Evolutionary conservation across 495 filamentous ascomycete species (phyloP).

Genomic region (Penicillium cinerascens): DNA sequence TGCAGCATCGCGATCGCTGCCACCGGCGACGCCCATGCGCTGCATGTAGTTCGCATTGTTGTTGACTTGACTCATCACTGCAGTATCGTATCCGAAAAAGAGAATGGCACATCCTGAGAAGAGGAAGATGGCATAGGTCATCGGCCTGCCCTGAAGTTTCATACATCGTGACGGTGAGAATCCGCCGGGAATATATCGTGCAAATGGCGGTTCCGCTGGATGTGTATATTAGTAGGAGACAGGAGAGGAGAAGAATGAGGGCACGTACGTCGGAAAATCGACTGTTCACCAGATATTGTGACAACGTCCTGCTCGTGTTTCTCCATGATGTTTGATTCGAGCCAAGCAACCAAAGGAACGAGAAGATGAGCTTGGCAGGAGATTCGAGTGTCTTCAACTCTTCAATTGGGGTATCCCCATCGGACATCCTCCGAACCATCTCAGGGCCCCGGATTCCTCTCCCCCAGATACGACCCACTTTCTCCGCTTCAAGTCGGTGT

Average conservation of each 20-base stretch:
- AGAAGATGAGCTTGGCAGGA: background rate
- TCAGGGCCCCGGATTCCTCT: background rate
- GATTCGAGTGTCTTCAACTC: background rate
- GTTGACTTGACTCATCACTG: constrained; percentile 40
- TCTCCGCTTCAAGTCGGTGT: background rate
- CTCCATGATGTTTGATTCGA: background rate
- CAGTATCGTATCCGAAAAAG: constrained; percentile 39
- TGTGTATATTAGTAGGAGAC: background rate
- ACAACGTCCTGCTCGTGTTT: background rate
- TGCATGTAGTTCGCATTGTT: constrained; percentile 33
- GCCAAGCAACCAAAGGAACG: background rate
- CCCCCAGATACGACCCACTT: background rate
- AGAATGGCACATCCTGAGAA: constrained; percentile 27
- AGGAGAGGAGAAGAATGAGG: background rate
- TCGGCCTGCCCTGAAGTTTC: constrained; percentile 16
- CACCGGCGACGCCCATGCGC: constrained; percentile 17
- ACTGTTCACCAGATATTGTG: background rate
- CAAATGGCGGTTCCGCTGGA: constrained; percentile 12
- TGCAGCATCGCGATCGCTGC: constrained; percentile 19
- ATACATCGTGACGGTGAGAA: constrained; percentile 24
- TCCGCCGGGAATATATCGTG: constrained; percentile 22
- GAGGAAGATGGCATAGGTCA: constrained; percentile 21
- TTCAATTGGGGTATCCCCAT: background rate
- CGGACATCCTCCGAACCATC: constrained; percentile 6
- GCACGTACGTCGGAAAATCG: constrained; percentile 8